Evolutionary conservation across 805 yeast species (phyloP), one percentile per base, ranked within the genome.

Genomic region (Saturnispora silvae): DNA sequence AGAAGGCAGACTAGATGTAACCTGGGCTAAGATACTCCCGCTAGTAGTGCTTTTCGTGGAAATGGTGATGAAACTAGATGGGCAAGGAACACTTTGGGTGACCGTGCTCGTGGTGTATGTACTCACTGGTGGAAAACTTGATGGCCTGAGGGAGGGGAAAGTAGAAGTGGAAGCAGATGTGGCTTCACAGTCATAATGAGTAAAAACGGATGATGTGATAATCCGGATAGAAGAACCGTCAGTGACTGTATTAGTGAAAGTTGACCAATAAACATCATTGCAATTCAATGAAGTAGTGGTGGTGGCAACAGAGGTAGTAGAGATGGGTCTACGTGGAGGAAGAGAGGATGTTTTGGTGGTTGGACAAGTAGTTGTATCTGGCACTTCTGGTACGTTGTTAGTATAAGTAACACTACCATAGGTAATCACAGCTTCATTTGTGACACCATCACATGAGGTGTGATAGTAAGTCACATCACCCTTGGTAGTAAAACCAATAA

Each of bases 391-490:
- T 14, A 31, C 34, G 18, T 32, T 34, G 10, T 40, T 34, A 11
- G 35, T 26, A n/a, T 35, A 30, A 15, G 42, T 37, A 4, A 35
- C 7, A 8, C 10, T 14, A 4, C 31, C 28, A 15, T 24, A 14
- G 2, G 34, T 40, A 14, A 35, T 22, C 3, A 20, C 31, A 7
- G 34, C 20, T 9, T 31, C 31, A 5, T 29, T 28, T 13, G 37
- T 26, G n/a, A 28, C 34, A 28, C 14, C 35, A 25, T 33, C 14
- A 33, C 46, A 43, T 3, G 43, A 37, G 2, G 46, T 43, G 5
- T 40, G 37, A 1, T 31, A 23, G n/a, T 40, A 15, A 8, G 35
- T 8, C 4, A 33, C 40, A 13, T 31, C 29, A 5, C 15, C 16
- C 19, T 38, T 41, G 6, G 19, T 14, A 14, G 37, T 30, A 28